Evolutionary conservation across 73 alveolate species (phyloP).

Genomic region (Paramecium biaurelia): DNA sequence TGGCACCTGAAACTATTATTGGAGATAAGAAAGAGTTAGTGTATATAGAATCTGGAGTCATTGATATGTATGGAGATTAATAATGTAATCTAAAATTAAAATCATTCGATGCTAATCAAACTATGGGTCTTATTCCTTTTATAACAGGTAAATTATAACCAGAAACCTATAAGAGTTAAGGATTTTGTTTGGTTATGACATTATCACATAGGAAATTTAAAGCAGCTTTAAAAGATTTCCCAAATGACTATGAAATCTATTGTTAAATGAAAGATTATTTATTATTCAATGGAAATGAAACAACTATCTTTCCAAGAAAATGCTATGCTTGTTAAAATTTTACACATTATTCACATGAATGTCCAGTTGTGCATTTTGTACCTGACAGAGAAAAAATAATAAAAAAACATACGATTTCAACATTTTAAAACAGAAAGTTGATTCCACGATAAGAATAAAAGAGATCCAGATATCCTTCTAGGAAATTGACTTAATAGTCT

Average conservation of each 20-base stretch:
- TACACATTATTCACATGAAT: slow-evolving; percentile 26
- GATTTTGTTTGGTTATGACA: neutral
- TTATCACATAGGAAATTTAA: neutral
- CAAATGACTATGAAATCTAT: slow-evolving; percentile 38
- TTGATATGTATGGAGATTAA: neutral
- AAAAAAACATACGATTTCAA: neutral
- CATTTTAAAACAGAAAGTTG: neutral
- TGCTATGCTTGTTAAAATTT: slow-evolving; percentile 12
- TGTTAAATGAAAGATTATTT: slow-evolving; percentile 13
- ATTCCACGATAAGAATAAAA: neutral
- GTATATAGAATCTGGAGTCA: slow-evolving; percentile 1
- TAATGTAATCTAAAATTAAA: neutral
- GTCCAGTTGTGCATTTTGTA: slow-evolving; percentile 43
- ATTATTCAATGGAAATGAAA: neutral
- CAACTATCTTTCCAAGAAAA: neutral
- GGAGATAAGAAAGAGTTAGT: neutral
- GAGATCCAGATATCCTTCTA: neutral
- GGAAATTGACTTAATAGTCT: neutral
- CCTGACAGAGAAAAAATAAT: slow-evolving; percentile 53
- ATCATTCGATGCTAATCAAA: neutral
- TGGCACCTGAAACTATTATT: neutral
- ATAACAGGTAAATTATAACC: neutral
- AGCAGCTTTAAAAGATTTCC: slow-evolving; percentile 16
- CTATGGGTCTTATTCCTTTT: neutral
- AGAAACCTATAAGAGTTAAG: neutral